phyloP scores from a whole-genome alignment of 2,329 filamentous ascomycete genomes.

The Huntiella bhutanensis region DNA sequence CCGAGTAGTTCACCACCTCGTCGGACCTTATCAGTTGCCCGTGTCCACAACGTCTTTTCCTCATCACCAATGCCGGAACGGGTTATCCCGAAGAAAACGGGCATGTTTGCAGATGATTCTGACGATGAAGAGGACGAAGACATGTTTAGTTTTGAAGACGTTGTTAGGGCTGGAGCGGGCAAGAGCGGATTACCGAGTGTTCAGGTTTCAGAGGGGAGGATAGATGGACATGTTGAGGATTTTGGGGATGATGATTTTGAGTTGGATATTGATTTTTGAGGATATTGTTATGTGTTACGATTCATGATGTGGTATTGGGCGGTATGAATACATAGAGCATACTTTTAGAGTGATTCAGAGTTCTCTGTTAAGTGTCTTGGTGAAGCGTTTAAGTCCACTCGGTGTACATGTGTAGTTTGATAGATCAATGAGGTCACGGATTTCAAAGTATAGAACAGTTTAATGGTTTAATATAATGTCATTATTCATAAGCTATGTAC shows the following conservation, averaged over 20 bases:
- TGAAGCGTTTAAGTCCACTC: too few species aligned
- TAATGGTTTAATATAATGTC: too few species aligned
- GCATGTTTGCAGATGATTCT: neutral
- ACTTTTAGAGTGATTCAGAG: too few species aligned
- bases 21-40: neutral
- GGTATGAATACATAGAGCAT: too few species aligned
- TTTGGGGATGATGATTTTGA: slow-evolving; percentile 8
- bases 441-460: too few species aligned
- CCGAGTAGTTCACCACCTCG: neutral
- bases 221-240: neutral
- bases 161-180: neutral
- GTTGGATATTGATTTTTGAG: slow-evolving; percentile 6
- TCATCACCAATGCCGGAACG: neutral
- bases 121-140: neutral
- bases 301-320: neutral
- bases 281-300: slow-evolving; percentile 4
- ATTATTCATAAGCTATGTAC: neutral
- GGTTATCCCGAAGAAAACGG: neutral
- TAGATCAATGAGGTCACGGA: too few species aligned
- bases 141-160: neutral
- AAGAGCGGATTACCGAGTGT: neutral
- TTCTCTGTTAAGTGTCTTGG: too few species aligned
- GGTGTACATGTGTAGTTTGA: too few species aligned
- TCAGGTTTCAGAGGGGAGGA: neutral
- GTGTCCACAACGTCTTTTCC: neutral